Conservation (phyloP, 257 asterid species). For the Dorcoceras hygrometricum region DNA sequence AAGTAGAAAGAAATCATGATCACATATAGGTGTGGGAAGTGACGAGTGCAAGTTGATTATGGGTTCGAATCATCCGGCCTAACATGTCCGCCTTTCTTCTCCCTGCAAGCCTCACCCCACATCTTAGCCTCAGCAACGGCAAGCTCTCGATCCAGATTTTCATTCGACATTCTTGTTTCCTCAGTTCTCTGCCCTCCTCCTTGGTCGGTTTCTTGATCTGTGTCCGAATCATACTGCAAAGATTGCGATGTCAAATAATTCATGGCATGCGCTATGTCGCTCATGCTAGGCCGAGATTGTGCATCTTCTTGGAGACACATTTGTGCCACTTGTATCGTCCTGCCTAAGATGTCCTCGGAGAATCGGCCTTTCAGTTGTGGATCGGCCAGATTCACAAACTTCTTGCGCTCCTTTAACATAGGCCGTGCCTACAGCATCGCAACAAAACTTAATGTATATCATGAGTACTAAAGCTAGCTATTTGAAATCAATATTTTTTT, state of each 20-base stretch:
- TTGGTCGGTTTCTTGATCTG: not conserved
- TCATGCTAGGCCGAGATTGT: not conserved
- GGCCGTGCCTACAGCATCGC: slow-evolving; percentile 36
- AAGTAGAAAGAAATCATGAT: not conserved
- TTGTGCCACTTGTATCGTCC: slow-evolving; percentile 36
- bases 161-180: not conserved
- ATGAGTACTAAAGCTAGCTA: no score
- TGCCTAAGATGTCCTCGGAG: slow-evolving; percentile 21
- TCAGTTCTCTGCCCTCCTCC: not conserved
- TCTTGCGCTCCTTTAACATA: slow-evolving; percentile 30
- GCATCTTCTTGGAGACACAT: slow-evolving; percentile 36
- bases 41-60: not conserved
- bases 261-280: not conserved
- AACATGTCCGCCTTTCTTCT: no score
- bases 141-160: not conserved
- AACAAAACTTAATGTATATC: no score
- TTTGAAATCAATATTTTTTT: slow-evolving; percentile 10
- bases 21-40: not conserved
- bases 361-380: slow-evolving; percentile 33
- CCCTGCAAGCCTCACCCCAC: not conserved
- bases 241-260: not conserved
- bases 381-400: slow-evolving; percentile 32
- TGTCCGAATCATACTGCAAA: not conserved
- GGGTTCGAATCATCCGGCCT: no score
- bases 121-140: not conserved